Percentiles rank a stretch among this genome's conserved stretches.
phyloP scores from a whole-genome alignment of 495 filamentous ascomycete species.

The Daldinia childiae region DNA sequence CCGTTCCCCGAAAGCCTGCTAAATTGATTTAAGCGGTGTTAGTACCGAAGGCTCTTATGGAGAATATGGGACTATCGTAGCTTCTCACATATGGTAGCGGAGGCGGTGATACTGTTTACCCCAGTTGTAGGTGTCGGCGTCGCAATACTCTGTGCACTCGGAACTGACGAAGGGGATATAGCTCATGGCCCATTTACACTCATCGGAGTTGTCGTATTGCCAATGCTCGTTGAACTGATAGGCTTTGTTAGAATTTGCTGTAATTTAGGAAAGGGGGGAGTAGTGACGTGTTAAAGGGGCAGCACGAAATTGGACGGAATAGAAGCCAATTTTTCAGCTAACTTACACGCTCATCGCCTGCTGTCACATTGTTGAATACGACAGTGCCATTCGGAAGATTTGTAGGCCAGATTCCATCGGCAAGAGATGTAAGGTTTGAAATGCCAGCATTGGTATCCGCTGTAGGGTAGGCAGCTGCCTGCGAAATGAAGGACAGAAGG shows the following conservation, averaged over 20 bases:
- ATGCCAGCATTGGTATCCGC: background rate
- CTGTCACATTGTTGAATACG: slow-evolving; percentile 1
- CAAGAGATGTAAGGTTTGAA: background rate
- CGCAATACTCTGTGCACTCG: slow-evolving; percentile 37
- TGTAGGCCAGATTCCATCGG: background rate
- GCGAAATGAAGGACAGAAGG: background rate
- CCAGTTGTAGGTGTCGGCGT: slow-evolving; percentile 25
- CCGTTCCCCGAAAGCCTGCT: slow-evolving; percentile 30
- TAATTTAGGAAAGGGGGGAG: background rate
- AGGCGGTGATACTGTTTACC: slow-evolving; percentile 18
- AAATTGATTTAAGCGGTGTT: background rate
- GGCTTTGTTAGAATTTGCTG: background rate
- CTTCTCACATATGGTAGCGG: slow-evolving; percentile 30
- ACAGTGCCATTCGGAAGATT: slow-evolving; percentile 8
- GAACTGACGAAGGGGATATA: slow-evolving; percentile 18
- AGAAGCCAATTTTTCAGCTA: background rate
- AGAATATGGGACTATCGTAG: background rate
- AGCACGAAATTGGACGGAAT: background rate
- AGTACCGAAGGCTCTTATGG: background rate
- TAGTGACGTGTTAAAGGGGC: background rate
- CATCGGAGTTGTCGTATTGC: slow-evolving; percentile 13
- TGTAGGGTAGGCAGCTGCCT: background rate
- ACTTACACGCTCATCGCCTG: slow-evolving; percentile 15
- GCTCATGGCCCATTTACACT: slow-evolving; percentile 8
- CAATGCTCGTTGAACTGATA: slow-evolving; percentile 11